phyloP scores from a whole-genome alignment of 305 asterid species.

The Solanum aculeatissimum region DNA sequence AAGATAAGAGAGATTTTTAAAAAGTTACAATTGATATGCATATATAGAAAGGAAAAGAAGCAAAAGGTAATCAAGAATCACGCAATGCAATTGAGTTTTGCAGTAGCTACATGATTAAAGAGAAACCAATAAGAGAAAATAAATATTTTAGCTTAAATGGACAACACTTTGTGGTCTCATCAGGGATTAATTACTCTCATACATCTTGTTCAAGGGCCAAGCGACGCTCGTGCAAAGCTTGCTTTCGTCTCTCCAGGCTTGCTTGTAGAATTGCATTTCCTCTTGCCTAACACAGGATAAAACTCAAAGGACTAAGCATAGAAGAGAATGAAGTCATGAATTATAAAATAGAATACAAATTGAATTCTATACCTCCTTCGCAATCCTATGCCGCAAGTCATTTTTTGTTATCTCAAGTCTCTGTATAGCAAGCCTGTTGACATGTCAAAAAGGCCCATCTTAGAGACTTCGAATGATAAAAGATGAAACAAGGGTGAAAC shows the following conservation, averaged over 20 bases:
- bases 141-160: not conserved
- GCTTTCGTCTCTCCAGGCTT: slow-evolving; percentile 98
- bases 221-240: slow-evolving; percentile 97
- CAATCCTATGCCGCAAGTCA: slow-evolving; percentile 91
- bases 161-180: not conserved
- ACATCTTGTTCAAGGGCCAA: slow-evolving; percentile 99
- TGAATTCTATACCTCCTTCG: slow-evolving; percentile 62
- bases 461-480: slow-evolving; percentile 2
- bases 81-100: not conserved
- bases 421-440: slow-evolving; percentile 88
- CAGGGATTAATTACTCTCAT: slow-evolving; percentile 1
- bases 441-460: slow-evolving; percentile 13
- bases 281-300: slow-evolving; percentile 56
- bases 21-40: not conserved
- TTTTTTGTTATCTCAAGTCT: slow-evolving; percentile 85
- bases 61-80: not conserved
- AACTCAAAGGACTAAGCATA: slow-evolving; percentile 12
- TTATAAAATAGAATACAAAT: not conserved
- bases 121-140: not conserved
- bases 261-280: slow-evolving; percentile 99
- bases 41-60: not conserved
- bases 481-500: not conserved
- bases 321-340: not conserved
- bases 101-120: not conserved
- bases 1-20: not conserved